A percentile compares a stretch with the other conserved stretches of the same genome.
Conservation (phyloP, 352 stramenopile genomes). For the Phytopythium aichiense region DNA sequence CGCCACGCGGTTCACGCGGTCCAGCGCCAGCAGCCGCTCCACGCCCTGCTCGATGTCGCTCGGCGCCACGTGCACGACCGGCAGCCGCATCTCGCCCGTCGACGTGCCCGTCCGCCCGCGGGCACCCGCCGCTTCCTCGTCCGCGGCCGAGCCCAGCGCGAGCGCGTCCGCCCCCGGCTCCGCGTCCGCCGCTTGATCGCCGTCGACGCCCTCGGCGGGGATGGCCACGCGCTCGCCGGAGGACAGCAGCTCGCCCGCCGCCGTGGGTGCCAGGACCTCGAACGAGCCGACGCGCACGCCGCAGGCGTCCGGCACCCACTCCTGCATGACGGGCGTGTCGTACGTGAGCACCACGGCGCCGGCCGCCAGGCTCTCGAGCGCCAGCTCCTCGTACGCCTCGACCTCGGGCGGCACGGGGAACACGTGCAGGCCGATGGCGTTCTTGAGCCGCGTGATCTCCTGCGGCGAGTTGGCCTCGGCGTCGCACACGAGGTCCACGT, state of each 20-base stretch:
- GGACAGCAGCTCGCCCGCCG: not conserved
- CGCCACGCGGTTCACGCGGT: constrained; percentile 51
- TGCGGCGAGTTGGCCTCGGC: constrained; percentile 28
- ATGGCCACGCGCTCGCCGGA: constrained; percentile 4
- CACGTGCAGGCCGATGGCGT: constrained; percentile 59
- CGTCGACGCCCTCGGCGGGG: constrained; percentile 4
- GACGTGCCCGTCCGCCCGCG: not conserved
- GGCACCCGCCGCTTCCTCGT: not conserved
- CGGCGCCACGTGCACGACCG: constrained; percentile 40
- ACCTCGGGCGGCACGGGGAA: constrained; percentile 54
- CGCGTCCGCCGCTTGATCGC: not conserved
- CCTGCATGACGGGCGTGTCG: constrained; percentile 70
- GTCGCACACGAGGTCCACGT: constrained; percentile 61
- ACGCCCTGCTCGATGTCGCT: constrained; percentile 56
- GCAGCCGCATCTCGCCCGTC: constrained; percentile 26
- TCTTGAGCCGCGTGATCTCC: constrained; percentile 53
- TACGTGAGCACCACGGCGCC: constrained; percentile 61
- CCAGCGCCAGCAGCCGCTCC: constrained; percentile 36
- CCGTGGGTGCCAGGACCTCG: constrained; percentile 15
- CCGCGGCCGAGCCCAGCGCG: not conserved
- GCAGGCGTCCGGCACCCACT: constrained; percentile 55
- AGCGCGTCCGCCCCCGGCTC: not conserved
- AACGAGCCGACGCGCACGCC: constrained; percentile 59
- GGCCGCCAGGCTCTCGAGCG: constrained; percentile 49
- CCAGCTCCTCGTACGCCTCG: constrained; percentile 48